Evolutionary conservation across 2,329 filamentous ascomycete species (phyloP).

Genomic region (Chaetomiaceae sp.): DNA sequence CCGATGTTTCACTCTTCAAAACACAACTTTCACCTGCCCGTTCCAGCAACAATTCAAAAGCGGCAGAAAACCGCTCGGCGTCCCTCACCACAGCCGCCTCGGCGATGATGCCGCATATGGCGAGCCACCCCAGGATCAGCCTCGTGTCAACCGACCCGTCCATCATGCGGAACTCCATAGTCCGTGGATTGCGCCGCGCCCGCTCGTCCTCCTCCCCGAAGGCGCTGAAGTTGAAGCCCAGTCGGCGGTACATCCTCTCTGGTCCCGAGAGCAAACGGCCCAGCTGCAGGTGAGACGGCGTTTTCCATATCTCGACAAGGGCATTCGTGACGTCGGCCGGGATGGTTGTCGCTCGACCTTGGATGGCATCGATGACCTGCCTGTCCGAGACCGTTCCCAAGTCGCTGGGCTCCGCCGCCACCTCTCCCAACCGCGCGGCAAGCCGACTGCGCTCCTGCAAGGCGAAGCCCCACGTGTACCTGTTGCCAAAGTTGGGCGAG

Average conservation of each 20-base stretch:
- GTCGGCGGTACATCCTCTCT: slow-evolving; percentile 32
- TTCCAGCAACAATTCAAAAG: slow-evolving; percentile 12
- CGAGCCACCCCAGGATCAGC: slow-evolving; percentile 34
- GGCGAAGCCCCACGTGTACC: slow-evolving; percentile 37
- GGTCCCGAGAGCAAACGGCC: slow-evolving; percentile 35
- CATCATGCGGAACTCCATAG: slow-evolving; percentile 38
- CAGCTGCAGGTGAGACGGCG: slow-evolving; percentile 29
- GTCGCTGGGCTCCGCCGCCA: neutral
- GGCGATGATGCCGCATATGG: slow-evolving; percentile 32
- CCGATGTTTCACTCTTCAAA: neutral
- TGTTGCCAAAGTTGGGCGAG: slow-evolving; percentile 36
- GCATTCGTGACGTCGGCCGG: slow-evolving; percentile 21
- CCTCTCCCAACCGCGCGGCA: slow-evolving; percentile 18
- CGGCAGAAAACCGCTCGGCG: slow-evolving; percentile 17
- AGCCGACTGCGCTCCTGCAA: slow-evolving; percentile 33
- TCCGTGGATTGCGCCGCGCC: slow-evolving; percentile 32
- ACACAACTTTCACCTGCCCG: neutral
- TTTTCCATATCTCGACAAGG: slow-evolving; percentile 31
- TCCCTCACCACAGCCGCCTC: slow-evolving; percentile 23
- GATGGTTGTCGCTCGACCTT: neutral
- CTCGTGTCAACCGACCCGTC: slow-evolving; percentile 32
- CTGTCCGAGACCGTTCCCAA: slow-evolving; percentile 1
- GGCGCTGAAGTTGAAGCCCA: slow-evolving; percentile 40
- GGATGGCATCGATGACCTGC: slow-evolving; percentile 22
- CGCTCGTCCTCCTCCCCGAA: slow-evolving; percentile 36